Conservation (phyloP, 148 eudicot species). For the Salicornia ramosissima region DNA sequence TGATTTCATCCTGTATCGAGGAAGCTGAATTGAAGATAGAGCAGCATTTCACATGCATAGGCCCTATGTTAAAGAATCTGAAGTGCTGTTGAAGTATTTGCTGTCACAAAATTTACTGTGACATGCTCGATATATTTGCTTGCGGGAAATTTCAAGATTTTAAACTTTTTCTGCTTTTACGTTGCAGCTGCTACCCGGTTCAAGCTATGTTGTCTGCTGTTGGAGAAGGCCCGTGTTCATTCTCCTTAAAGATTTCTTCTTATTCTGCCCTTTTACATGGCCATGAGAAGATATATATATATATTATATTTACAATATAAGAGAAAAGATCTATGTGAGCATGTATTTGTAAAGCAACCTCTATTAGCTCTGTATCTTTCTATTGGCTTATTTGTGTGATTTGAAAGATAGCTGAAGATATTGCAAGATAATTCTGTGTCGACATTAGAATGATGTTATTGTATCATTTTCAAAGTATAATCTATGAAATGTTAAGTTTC, state of each 20-base stretch:
- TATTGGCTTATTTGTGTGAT: constrained; percentile 7
- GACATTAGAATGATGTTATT: not conserved
- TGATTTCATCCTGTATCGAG: constrained; percentile 19
- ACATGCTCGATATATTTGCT: not conserved
- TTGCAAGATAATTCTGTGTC: constrained; percentile 5
- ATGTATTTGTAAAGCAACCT: constrained; percentile 16
- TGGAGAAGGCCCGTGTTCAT: constrained; percentile 9
- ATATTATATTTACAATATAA: not conserved
- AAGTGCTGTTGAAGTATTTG: not conserved
- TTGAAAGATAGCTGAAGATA: constrained; percentile 11
- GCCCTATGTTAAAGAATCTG: too few species aligned
- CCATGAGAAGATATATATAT: not conserved
- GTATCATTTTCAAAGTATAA: constrained; percentile 1
- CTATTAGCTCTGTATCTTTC: constrained; percentile 4
- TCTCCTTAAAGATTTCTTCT: constrained; percentile 4
- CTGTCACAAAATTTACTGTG: too few species aligned
- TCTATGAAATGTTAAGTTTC: not conserved
- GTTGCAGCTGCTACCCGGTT: constrained; percentile 5
- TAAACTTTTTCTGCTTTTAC: constrained; percentile 2
- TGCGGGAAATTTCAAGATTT: constrained; percentile 1
- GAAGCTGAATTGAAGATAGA: not conserved
- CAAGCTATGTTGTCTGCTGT: not conserved
- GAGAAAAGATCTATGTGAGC: not conserved
- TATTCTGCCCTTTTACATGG: constrained; percentile 5
- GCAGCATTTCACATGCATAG: not conserved